These are phyloP conservation scores for Bauhinia variegata DNA, from an alignment of 306 rosid species.

Conservation along the genomic window DNA sequence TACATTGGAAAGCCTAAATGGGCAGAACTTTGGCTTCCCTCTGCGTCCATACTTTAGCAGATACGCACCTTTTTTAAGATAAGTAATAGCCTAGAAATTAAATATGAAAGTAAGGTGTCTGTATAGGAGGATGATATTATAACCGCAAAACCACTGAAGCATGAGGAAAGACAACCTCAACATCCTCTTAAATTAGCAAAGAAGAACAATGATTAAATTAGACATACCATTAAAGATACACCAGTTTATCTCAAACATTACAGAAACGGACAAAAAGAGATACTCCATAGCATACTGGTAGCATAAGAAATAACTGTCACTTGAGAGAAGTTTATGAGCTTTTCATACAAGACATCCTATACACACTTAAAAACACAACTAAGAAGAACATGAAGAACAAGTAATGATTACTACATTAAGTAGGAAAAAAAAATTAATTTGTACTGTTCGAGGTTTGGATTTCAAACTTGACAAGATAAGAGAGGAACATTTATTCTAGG, in stretches of 20 bases:
- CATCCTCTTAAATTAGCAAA: slow-evolving; percentile 13
- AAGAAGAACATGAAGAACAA: no score
- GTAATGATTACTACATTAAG: not conserved
- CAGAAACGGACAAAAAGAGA: not conserved
- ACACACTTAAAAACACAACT: not conserved
- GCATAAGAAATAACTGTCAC: not conserved
- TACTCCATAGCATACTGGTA: no score
- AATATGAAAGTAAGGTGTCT: slow-evolving; percentile 22
- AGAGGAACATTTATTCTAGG: not conserved
- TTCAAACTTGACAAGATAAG: not conserved
- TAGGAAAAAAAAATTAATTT: slow-evolving; percentile 1
- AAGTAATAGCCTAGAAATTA: slow-evolving; percentile 68
- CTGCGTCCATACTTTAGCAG: slow-evolving; percentile 90
- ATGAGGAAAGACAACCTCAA: slow-evolving; percentile 25
- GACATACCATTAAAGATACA: not conserved
- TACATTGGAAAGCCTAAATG: slow-evolving; percentile 90
- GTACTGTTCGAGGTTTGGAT: not conserved
- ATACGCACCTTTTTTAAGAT: slow-evolving; percentile 92
- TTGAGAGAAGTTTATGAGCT: not conserved
- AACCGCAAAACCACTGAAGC: slow-evolving; percentile 30
- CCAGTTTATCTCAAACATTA: slow-evolving; percentile 2
- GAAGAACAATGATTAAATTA: slow-evolving; percentile 5
- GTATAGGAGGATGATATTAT: slow-evolving; percentile 21
- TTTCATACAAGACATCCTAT: not conserved
- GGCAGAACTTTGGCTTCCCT: slow-evolving; percentile 98